Conservation (phyloP, 208 protist genomes). For the Wallacemonas sp. region DNA sequence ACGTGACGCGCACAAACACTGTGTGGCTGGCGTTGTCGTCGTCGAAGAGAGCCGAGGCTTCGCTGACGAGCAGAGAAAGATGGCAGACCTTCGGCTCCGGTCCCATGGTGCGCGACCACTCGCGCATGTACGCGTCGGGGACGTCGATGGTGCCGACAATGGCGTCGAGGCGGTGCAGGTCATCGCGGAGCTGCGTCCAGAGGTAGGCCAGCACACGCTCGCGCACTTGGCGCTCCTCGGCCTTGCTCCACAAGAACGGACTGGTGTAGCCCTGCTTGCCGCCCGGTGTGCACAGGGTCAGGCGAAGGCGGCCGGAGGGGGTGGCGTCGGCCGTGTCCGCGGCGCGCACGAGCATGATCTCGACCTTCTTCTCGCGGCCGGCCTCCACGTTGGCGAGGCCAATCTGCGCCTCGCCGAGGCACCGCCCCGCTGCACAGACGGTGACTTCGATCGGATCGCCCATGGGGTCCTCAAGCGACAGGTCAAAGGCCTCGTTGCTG, state of each 20-base stretch:
- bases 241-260: slow-evolving; percentile 30
- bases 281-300: slow-evolving; percentile 40
- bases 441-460: slow-evolving; percentile 40
- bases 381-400: slow-evolving; percentile 60
- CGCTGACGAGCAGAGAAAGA: slow-evolving; percentile 38
- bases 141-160: slow-evolving; percentile 61
- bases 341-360: slow-evolving; percentile 62
- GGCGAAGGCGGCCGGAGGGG: slow-evolving; percentile 45
- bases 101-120: slow-evolving; percentile 57
- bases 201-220: slow-evolving; percentile 70
- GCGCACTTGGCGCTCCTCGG: slow-evolving; percentile 43
- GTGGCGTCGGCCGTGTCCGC: slow-evolving; percentile 70
- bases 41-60: slow-evolving; percentile 23
- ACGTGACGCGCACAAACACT: slow-evolving; percentile 43
- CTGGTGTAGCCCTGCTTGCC: slow-evolving; percentile 44
- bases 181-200: slow-evolving; percentile 78
- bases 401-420: slow-evolving; percentile 63
- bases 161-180: slow-evolving; percentile 77
- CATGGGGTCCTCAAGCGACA: slow-evolving; percentile 42
- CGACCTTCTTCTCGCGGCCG: slow-evolving; percentile 50
- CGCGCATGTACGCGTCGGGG: slow-evolving; percentile 54
- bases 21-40: slow-evolving; percentile 8
- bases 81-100: slow-evolving; percentile 44
- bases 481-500: slow-evolving; percentile 47
- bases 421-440: slow-evolving; percentile 52